Base-by-base conservation (phyloP, 2,329 filamentous ascomycete genomes). In the Claviceps sp. region DNA sequence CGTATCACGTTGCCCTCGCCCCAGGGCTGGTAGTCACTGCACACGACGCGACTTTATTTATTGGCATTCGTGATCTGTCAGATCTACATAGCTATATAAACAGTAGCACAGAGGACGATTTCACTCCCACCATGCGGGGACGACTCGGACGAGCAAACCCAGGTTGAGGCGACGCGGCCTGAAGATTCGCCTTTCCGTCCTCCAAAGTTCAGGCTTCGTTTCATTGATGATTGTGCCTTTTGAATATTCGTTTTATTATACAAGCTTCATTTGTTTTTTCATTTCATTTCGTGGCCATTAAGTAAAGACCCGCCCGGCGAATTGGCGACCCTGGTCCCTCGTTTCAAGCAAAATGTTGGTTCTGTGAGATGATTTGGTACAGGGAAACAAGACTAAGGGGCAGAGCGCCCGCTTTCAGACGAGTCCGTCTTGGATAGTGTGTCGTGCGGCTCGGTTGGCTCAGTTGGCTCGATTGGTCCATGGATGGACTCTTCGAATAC, bases 401-500 rank as follows among this genome's bases (percentile, higher is more conserved):
- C 70, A 63, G 78, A 85, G 61, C 75, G 76, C 59, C 69, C 72
- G 61, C 74, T 81, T 66, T 81, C 82, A 56, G 79, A 81, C 54
- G 72, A 73, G 62, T 79, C 76, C 37, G 72, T 76, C 71, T 79
- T 78, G 62, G 68, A 72, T 54, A 77, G 70, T 54, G 76, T 67
- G 55, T 84, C 77, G 55, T 84, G 77, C 26, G 26, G 8, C 49
- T 80, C 73, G 8, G 8, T 30, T 30, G 26, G 8, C 49, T 80
- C 78, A 3, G 20, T 22, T 22, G 20, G 20, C 20, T 22, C 20
- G 49, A 70, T 62, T 18, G 83, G 77, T 34, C 87, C 89, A 63
- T 94, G 88, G 54, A 93, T 56, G 51, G 80, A 78, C 70, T 96
- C 90, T 67, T 97, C 89, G 60, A 95, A 95, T 63, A 95, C 87